Conservation (phyloP, 164 flowering plant species). For the Berberis vulgaris region DNA sequence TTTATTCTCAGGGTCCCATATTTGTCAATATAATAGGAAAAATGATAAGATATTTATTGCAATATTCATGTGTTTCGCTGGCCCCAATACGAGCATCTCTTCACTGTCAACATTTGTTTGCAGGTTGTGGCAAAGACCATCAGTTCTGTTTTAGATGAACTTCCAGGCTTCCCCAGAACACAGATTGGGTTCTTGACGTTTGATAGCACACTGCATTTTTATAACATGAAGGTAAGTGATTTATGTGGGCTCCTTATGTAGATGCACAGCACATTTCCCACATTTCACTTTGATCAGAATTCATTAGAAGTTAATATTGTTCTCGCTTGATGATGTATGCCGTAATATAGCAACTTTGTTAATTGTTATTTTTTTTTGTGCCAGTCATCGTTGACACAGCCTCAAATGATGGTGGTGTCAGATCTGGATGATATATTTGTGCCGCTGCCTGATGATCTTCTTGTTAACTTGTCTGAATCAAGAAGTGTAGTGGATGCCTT, state of each 20-base stretch:
- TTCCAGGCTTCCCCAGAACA: too few relatives aligned
- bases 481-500: slow-evolving; percentile 80
- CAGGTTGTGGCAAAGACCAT: too few relatives aligned
- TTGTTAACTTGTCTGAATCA: slow-evolving; percentile 94
- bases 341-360: not conserved
- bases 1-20: too few relatives aligned
- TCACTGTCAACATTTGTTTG: too few relatives aligned
- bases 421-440: slow-evolving; percentile 92
- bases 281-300: not conserved
- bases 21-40: too few relatives aligned
- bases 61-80: too few relatives aligned
- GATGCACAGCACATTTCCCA: not conserved
- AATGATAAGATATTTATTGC: too few relatives aligned
- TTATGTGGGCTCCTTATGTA: too few relatives aligned
- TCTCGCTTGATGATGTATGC: not conserved
- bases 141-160: too few relatives aligned
- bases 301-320: not conserved
- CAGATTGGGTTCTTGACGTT: too few relatives aligned
- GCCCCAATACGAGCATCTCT: too few relatives aligned
- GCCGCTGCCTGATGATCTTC: slow-evolving; percentile 96
- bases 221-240: not conserved
- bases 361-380: slow-evolving; percentile 19
- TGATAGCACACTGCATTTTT: too few relatives aligned
- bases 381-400: slow-evolving; percentile 94
- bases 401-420: slow-evolving; percentile 97